Conservation (phyloP, 2,329 filamentous ascomycete genomes). For the Rachicladosporium sp. region DNA sequence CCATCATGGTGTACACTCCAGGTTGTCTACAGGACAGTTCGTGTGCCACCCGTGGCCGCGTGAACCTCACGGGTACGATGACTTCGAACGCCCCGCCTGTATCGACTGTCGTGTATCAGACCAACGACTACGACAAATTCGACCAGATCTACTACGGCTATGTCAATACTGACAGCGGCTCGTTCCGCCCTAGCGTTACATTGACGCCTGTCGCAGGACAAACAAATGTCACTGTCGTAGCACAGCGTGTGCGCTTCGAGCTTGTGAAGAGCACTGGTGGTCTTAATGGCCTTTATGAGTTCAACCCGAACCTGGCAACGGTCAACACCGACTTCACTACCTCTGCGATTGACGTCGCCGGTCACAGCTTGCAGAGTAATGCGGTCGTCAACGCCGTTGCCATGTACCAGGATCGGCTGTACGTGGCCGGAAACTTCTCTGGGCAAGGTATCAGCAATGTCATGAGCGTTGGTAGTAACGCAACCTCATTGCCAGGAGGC, state of each 20-base stretch:
- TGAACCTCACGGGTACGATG: conserved; percentile 69
- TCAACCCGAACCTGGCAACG: conserved; percentile 51
- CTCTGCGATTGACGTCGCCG: conserved; percentile 67
- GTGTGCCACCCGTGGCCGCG: conserved; percentile 63
- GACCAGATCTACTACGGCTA: conserved; percentile 81
- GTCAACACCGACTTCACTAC: conserved; percentile 53
- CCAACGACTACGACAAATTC: conserved; percentile 93
- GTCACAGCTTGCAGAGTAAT: conserved; percentile 51
- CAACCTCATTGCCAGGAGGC: conserved; percentile 50
- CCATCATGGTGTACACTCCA: conserved; percentile 81
- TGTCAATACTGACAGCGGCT: conserved; percentile 60
- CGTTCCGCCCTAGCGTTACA: conserved; percentile 71
- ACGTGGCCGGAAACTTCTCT: conserved; percentile 76
- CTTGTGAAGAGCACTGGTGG: conserved; percentile 63
- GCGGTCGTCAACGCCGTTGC: conserved; percentile 62
- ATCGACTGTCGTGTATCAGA: conserved; percentile 63
- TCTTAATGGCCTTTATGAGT: conserved; percentile 85
- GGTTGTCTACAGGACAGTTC: conserved; percentile 72
- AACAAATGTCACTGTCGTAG: conserved; percentile 65
- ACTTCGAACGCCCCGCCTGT: conserved; percentile 36
- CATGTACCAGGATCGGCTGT: conserved; percentile 52
- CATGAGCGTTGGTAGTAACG: conserved; percentile 56
- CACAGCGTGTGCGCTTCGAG: conserved; percentile 71
- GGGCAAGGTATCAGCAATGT: conserved; percentile 59
- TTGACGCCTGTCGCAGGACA: conserved; percentile 58